Percentiles rank a stretch among this genome's conserved stretches.
phyloP scores from a whole-genome alignment of 768 basidiomycete genomes.

The Macrolepiota albuminosa region DNA sequence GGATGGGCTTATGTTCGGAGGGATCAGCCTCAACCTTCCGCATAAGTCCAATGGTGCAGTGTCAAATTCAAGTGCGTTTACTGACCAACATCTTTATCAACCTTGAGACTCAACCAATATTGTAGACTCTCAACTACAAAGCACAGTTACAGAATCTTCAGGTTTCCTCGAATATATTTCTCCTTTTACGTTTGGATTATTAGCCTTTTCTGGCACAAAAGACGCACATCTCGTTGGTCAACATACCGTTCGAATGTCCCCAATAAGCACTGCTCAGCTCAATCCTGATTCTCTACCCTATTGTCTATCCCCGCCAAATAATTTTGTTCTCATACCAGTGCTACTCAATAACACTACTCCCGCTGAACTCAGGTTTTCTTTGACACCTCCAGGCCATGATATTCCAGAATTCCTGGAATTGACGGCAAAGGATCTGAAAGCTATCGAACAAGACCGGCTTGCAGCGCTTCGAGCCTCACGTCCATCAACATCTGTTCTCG shows the following conservation, averaged over 20 bases:
- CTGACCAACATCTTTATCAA: background rate
- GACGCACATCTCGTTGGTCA: conserved; percentile 75
- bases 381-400: conserved; percentile 57
- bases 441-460: conserved; percentile 56
- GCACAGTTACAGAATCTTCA: conserved; percentile 41
- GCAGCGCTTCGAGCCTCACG: conserved; percentile 46
- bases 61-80: conserved; percentile 26
- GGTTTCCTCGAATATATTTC: conserved; percentile 45
- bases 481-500: conserved; percentile 25
- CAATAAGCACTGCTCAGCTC: conserved; percentile 88
- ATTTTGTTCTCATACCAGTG: conserved; percentile 69
- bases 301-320: conserved; percentile 56
- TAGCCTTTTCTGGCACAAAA: conserved; percentile 35
- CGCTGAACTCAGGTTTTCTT: conserved; percentile 62
- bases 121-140: conserved; percentile 29
- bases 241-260: conserved; percentile 89
- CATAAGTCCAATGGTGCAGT: background rate
- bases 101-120: background rate
- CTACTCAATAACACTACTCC: conserved; percentile 90
- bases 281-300: conserved; percentile 74
- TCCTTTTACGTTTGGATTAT: conserved; percentile 45
- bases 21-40: conserved; percentile 50
- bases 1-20: conserved; percentile 70
- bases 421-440: conserved; percentile 58
- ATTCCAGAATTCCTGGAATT: conserved; percentile 52